phyloP scores from a whole-genome alignment of 805 yeast species.

The Saccharomycopsis guyanensis region DNA sequence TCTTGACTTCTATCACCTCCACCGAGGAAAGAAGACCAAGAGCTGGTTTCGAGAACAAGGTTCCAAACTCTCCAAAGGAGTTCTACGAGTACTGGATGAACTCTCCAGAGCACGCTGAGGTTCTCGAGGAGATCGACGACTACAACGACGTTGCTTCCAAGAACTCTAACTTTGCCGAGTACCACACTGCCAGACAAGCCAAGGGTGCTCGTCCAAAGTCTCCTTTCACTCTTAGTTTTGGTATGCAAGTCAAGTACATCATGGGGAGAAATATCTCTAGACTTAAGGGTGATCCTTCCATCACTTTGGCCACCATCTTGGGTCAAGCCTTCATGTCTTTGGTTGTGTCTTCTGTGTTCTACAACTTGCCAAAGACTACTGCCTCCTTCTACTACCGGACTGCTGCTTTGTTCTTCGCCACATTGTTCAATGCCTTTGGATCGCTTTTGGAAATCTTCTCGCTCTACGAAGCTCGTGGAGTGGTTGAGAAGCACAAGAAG shows the following conservation, averaged over 20 bases:
- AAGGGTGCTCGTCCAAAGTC: slow-evolving; percentile 29
- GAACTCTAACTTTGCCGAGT: slow-evolving; percentile 18
- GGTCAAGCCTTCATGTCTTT: slow-evolving; percentile 35
- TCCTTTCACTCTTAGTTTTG: slow-evolving; percentile 33
- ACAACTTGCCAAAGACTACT: slow-evolving; percentile 26
- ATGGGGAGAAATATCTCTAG: slow-evolving; percentile 30
- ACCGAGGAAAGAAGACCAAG: slow-evolving; percentile 27
- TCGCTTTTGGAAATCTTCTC: slow-evolving; percentile 38
- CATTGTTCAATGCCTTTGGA: slow-evolving; percentile 38
- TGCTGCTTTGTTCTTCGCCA: slow-evolving; percentile 45
- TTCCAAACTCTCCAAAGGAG: slow-evolving; percentile 33
- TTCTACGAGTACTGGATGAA: slow-evolving; percentile 33
- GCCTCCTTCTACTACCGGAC: slow-evolving; percentile 36
- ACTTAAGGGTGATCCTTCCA: slow-evolving; percentile 33
- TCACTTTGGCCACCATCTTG: slow-evolving; percentile 29
- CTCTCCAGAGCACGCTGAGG: slow-evolving; percentile 27
- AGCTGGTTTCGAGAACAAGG: slow-evolving; percentile 30
- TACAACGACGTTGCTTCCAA: slow-evolving; percentile 24
- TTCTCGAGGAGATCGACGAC: slow-evolving; percentile 32
- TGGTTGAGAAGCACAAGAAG: slow-evolving; percentile 51
- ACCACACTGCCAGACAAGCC: slow-evolving; percentile 34
- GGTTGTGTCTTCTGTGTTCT: slow-evolving; percentile 36
- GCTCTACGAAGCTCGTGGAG: slow-evolving; percentile 41
- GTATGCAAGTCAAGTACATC: slow-evolving; percentile 32
- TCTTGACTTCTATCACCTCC: slow-evolving; percentile 38